phyloP scores from a whole-genome alignment of 1,284 basidiomycete genomes.

The Salmacisia buchloeana region DNA sequence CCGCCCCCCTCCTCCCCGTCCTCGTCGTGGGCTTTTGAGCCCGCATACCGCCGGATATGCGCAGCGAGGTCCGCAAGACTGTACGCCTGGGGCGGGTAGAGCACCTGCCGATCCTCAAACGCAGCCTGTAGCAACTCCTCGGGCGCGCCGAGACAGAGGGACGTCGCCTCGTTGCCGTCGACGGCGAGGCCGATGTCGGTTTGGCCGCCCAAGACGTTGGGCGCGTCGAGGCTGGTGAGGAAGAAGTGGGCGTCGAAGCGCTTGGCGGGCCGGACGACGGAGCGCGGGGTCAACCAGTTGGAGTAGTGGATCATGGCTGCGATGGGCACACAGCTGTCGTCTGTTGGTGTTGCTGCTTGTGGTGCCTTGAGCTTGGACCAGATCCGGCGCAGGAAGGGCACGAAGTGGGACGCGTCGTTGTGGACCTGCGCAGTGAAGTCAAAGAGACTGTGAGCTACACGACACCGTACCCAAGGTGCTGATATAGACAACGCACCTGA shows the following conservation, averaged over 20 bases:
- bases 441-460: not conserved
- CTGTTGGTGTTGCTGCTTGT: not conserved
- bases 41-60: constrained; percentile 9
- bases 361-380: not conserved
- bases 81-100: constrained; percentile 45
- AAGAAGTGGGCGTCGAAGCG: constrained; percentile 45
- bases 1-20: not conserved
- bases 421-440: constrained; percentile 19
- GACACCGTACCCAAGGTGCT: too few species aligned
- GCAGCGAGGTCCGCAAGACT: constrained; percentile 35
- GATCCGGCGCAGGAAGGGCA: constrained; percentile 28
- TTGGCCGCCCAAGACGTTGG: constrained; percentile 24
- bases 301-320: constrained; percentile 34
- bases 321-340: constrained; percentile 13
- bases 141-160: constrained; percentile 27
- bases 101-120: constrained; percentile 30
- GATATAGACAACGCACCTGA: constrained; percentile 10
- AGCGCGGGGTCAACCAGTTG: constrained; percentile 42
- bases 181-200: constrained; percentile 24
- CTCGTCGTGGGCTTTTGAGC: too few species aligned
- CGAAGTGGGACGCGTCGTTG: constrained; percentile 35
- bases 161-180: constrained; percentile 36
- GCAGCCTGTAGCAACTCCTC: constrained; percentile 28
- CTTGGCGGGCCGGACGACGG: constrained; percentile 38
- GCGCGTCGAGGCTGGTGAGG: constrained; percentile 32